Base-by-base conservation (phyloP, 2,329 filamentous ascomycete genomes). In the Atkinsonella hypoxylon region DNA sequence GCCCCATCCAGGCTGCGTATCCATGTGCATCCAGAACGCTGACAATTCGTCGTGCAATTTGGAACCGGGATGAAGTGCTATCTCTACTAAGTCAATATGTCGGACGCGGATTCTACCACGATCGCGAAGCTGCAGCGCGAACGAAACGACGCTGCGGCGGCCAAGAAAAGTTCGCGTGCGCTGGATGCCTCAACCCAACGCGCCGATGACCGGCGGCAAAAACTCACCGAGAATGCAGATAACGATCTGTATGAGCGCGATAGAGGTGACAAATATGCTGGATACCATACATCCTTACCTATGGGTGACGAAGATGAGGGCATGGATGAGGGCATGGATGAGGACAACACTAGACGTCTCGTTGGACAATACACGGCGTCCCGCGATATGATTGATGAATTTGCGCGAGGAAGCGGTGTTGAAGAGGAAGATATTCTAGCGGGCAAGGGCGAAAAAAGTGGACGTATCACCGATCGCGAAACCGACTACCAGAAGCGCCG, bases 401-500 rank as follows among this genome's bases (percentile, higher is more conserved):
- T 95, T 69, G 84, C 91, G 22, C 82, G 81, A 49, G 90, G 90
- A 50, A 76, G 78, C 55, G 90, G 87, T 42, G 88, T 91, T 26
- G 91, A 95, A 65, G 91, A 96, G 69, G 89, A 91, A 53, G 94
- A 98, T 62, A 84, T 91, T 7, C 75, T 98, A 55, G 77, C 89
- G 47, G 87, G 85, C 43, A 81, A 84, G 58, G 78, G 80, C 58
- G 93, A 97, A 73, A 87, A 91, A 70, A 87, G 89, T 66, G 89
- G 86, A 52, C 84, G 91, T 60, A 97, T 98, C 63, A 77, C 84
- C 54, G 91, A 94, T 64, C 85, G 93, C 61, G 91, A 97, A 73
- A 94, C 89, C 56, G 91, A 97, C 64, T 98, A 98, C 66, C 94
- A 98, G 70, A 95, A 95, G 71, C 87, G 90, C 57, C 83, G 90